Base-by-base conservation (phyloP, 768 basidiomycete genomes). In the Tylopilus rubrobrunneus region DNA sequence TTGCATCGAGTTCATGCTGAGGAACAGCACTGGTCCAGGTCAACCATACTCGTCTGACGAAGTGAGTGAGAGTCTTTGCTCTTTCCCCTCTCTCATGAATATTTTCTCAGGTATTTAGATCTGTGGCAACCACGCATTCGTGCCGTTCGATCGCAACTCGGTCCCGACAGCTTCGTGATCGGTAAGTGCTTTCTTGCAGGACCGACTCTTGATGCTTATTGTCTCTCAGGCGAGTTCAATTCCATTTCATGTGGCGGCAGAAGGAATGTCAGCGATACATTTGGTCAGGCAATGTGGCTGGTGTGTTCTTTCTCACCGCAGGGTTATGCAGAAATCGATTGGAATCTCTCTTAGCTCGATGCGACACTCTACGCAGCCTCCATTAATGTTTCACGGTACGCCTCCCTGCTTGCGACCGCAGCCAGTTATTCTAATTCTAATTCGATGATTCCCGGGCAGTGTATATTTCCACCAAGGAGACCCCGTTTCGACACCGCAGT, bases 391-490 rank as follows among this genome's bases (percentile, higher is more conserved):
- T 79, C 78, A 29, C 71, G 76, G 76, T 76, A 56, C 5, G 68
- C 14, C 6, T 28, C 1, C 17, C 14, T 7, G 5, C n/a, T n/a
- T n/a, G n/a, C n/a, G n/a, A n/a, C n/a, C n/a, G 29, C 9, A n/a
- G 12, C 40, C 5, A 12, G 27, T 41, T 39, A 36, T 29, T 4
- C 29, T 29, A 29, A 8, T 8, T 29, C 29, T 29, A 5, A 29
- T 29, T 29, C 29, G 8, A 55, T 40, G 7, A 23, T 7, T 28
- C 14, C 7, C 43, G 55, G 17, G 37, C 43, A 80, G 79, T 29
- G 48, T 82, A 44, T 80, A 79, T 48, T 71, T 78, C n/a, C 80
- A 82, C 54, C 79, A 81, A 69, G 79, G 80, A 9, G 79, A 76
- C 1, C 78, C 79, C 4, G 69, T 79, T 25, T 70, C 72, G 43